Percentiles rank a stretch among this genome's conserved stretches.
Conservation (phyloP, 169 alveolate genomes). For the Ichthyophthirius multifiliis region DNA sequence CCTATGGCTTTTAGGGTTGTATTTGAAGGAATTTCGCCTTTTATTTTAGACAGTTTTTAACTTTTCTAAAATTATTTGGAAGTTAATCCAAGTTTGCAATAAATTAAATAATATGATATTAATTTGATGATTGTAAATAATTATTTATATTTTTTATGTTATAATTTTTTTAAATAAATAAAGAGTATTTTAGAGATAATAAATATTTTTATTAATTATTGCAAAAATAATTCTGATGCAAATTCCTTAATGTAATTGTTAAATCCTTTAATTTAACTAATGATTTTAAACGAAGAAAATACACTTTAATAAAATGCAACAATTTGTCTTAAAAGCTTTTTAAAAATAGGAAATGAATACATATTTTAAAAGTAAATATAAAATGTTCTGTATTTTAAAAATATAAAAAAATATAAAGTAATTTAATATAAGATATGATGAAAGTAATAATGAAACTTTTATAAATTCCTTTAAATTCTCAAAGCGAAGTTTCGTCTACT, state of each 20-base stretch:
- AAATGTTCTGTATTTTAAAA: neutral
- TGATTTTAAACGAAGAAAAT: constrained; percentile 19
- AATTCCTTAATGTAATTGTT: constrained; percentile 16
- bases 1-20: neutral
- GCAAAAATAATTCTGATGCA: neutral
- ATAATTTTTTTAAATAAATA: neutral
- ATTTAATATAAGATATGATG: too few relatives aligned
- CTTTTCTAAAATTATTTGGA: neutral
- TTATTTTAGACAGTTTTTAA: constrained; percentile 22
- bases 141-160: too few relatives aligned
- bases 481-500: constrained; percentile 62
- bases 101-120: constrained; percentile 5
- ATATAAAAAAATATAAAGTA: too few relatives aligned
- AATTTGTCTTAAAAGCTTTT: constrained; percentile 22
- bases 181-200: constrained; percentile 11
- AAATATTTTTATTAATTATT: constrained; percentile 13
- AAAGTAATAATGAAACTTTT: neutral
- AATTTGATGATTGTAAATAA: constrained; percentile 8
- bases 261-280: constrained; percentile 16
- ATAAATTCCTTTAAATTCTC: constrained; percentile 59
- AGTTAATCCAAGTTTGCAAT: neutral
- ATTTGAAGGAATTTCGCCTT: constrained; percentile 19
- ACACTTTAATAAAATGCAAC: neutral
- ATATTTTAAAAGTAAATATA: constrained; percentile 10
- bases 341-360: constrained; percentile 11